Evolutionary conservation across 2,329 filamentous ascomycete genomes (phyloP).

Genomic region (Diaporthe sp.): DNA sequence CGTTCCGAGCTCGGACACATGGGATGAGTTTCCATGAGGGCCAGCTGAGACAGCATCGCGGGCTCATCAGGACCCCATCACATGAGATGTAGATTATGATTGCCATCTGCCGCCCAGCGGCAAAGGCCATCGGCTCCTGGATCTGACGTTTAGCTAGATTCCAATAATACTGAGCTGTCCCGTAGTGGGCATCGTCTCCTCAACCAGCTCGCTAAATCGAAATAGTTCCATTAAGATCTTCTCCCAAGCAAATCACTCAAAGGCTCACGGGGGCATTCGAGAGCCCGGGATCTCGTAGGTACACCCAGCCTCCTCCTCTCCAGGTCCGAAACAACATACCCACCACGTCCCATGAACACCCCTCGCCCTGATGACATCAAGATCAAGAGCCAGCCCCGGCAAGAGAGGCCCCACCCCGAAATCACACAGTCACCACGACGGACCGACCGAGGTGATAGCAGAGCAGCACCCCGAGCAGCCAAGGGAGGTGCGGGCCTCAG

Average conservation of each 20-base stretch:
- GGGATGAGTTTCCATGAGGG: too few relatives aligned
- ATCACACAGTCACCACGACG: neutral
- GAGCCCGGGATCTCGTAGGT: neutral
- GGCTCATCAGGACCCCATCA: neutral
- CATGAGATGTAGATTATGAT: neutral
- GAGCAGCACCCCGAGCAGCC: neutral
- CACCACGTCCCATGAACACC: neutral
- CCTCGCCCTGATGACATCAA: neutral
- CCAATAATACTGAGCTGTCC: neutral
- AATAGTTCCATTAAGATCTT: neutral
- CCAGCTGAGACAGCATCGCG: neutral
- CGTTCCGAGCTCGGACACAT: too few relatives aligned
- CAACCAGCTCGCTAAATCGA: neutral
- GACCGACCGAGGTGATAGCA: neutral
- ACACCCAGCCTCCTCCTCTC: neutral
- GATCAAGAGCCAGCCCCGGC: too few relatives aligned
- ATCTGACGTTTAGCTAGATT: neutral
- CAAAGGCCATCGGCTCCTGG: neutral
- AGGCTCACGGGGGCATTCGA: too few relatives aligned
- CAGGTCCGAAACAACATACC: neutral
- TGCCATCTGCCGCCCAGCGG: neutral
- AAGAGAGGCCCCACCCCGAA: too few relatives aligned
- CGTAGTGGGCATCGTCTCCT: neutral
- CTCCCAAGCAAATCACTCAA: neutral
- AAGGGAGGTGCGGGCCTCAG: conserved; percentile 10